Evolutionary conservation across 225 moss, liverwort and hornwort species (phyloP), one percentile per base, ranked within the genome.

Genomic region (Physcomitrellopsis africana): DNA sequence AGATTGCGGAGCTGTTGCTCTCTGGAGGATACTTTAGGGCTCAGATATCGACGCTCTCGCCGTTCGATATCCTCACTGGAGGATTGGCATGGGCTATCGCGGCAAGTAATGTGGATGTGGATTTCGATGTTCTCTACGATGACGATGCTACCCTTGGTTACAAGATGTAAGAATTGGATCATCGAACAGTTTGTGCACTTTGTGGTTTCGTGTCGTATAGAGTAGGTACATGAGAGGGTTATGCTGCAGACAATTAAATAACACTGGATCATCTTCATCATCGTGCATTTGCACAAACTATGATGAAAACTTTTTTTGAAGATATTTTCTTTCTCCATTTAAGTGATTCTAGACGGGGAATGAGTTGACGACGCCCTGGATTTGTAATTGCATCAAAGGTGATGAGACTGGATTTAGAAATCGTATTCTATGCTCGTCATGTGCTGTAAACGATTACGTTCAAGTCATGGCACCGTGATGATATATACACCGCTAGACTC

Each of bases 61-160:
- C 88, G 0, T 99, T 99, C 29, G 99, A 99, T 65, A 95, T 92
- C 76, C 89, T 99, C 82, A 99, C 95, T 1, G 99, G 99, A 22
- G 94, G 95, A 61, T 82, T 99, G 79, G 95, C 99, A 3, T 95
- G 99, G 99, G 95, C 90, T 78, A 99, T 99, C 60, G 92, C 99
- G 11, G 93, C 93, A 75, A 92, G 95, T 78, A 92, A 93, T 77
- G 92, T 92, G 82, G 99, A 99, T 72, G 99, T 99, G 66, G 95
- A 99, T 77, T 99, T 99, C 67, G 95, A 99, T 70, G 84, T 91
- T 60, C 81, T 95, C 70, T 99, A 93, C 73, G 99, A 99, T 70
- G 95, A 99, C 66, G 99, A 95, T 81, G 99, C 95, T 46, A 99
- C 99, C 0, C 89, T 99, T 24, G 95, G 94, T 67, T 86, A 93